Conservation (phyloP, 345 rosid species). For the Rhizophora mangle region DNA sequence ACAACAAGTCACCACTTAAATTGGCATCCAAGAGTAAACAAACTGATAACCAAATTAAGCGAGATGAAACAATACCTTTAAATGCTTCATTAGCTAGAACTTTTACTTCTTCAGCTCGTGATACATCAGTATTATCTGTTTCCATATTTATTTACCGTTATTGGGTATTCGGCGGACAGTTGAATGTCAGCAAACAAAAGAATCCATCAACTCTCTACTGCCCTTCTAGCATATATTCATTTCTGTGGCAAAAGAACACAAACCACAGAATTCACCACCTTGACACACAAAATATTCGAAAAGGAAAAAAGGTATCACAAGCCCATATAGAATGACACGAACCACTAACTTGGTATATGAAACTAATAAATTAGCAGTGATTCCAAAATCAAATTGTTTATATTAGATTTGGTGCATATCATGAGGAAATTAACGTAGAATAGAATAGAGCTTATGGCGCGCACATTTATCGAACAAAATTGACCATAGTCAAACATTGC, state of each 20-base stretch:
- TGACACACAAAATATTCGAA: neutral
- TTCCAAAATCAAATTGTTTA: no score
- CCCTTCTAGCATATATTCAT: neutral
- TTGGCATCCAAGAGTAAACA: neutral
- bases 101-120: conserved; percentile 53
- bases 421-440: no score
- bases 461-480: no score
- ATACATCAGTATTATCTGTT: conserved; percentile 26
- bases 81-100: conserved; percentile 52
- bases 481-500: no score
- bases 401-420: no score
- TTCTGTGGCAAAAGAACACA: conserved; percentile 1
- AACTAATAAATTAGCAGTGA: no score
- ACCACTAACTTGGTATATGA: no score
- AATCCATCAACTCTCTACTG: conserved; percentile 1
- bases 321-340: no score
- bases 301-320: neutral
- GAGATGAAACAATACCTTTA: conserved; percentile 32
- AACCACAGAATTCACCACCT: neutral
- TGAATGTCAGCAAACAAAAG: conserved; percentile 1
- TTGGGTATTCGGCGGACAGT: neutral
- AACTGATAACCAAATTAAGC: neutral
- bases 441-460: no score
- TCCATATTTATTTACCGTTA: conserved; percentile 38
- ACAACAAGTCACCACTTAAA: neutral